Evolutionary conservation across 1,139 yeast species (phyloP), one percentile per base, ranked within the genome.

Genomic region (Pichia sp.): DNA sequence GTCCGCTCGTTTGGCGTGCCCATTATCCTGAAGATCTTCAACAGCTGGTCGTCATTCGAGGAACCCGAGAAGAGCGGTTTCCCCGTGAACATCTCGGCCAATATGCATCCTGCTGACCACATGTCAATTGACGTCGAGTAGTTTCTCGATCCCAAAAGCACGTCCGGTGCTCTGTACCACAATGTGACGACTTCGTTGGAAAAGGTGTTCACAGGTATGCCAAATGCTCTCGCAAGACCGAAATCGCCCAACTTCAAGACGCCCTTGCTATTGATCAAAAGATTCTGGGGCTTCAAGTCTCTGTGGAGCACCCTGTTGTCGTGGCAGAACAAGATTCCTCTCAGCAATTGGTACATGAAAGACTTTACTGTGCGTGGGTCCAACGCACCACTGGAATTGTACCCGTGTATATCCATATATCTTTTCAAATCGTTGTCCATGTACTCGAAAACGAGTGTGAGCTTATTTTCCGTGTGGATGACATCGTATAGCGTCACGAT

Each of bases 111-210:
- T 27, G 97, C 95, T 31, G 97, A 90, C 99, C 99, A 93, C 73
- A 93, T 91, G 72, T 93, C 99, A 60, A 93, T 93, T 1, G 97
- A 89, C 0, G 99, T 93, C 36, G 97, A 87, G 71, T 93, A 93
- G 50, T 95, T 91, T 63, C 97, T 81, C 0, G 97, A 89, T 0
- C 99, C 99, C 71, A 93, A 80, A 54, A 93, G 75, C 45, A 93
- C 99, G 69, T 93, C 99, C 0, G 99, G 99, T 0, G 99, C 98
- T 60, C 99, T 80, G 73, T 93, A 93, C 99, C 99, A 93, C 60
- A 93, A 75, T 0, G 99, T 93, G 43, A 93, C 99, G 43, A 93
- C 99, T 70, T 93, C 99, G 70, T 93, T 91, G 33, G 97, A 89
- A 67, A 92, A 93, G 0, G 99, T 93, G 71, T 93, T 92, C 60